Conservation (phyloP, 2,329 filamentous ascomycete genomes). For the Neofusicoccum umdonicola region DNA sequence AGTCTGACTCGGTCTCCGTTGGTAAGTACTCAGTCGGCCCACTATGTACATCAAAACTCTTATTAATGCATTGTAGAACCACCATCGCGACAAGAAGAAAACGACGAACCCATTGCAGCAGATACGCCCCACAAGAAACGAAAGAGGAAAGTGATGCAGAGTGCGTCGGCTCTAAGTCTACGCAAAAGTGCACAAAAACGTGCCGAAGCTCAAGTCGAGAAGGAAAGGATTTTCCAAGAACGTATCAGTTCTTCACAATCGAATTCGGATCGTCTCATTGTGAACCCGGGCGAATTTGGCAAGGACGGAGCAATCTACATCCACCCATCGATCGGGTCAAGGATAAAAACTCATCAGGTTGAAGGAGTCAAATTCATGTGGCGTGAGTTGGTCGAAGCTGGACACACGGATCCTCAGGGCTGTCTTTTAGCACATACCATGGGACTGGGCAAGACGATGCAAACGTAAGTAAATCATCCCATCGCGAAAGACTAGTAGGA, state of each 20-base stretch:
- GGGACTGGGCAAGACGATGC: slow-evolving; percentile 92
- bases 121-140: slow-evolving; percentile 47
- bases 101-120: neutral
- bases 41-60: neutral
- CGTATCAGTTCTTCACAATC: neutral
- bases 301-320: slow-evolving; percentile 63
- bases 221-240: slow-evolving; percentile 11
- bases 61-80: neutral
- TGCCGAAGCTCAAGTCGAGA: slow-evolving; percentile 46
- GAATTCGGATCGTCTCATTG: slow-evolving; percentile 46
- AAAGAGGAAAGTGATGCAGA: slow-evolving; percentile 49
- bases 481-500: neutral
- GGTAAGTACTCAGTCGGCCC: neutral
- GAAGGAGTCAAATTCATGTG: slow-evolving; percentile 84
- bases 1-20: neutral
- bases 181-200: slow-evolving; percentile 58
- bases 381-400: slow-evolving; percentile 68
- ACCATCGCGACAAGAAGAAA: neutral
- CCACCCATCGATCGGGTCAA: slow-evolving; percentile 59
- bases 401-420: slow-evolving; percentile 61
- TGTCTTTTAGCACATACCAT: slow-evolving; percentile 86
- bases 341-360: slow-evolving; percentile 78
- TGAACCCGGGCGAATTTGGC: slow-evolving; percentile 65
- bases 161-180: slow-evolving; percentile 26
- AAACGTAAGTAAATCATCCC: slow-evolving; percentile 54